phyloP scores from a whole-genome alignment of 2,329 filamentous ascomycete species.

The Nannizziopsis arthrosporioides region DNA sequence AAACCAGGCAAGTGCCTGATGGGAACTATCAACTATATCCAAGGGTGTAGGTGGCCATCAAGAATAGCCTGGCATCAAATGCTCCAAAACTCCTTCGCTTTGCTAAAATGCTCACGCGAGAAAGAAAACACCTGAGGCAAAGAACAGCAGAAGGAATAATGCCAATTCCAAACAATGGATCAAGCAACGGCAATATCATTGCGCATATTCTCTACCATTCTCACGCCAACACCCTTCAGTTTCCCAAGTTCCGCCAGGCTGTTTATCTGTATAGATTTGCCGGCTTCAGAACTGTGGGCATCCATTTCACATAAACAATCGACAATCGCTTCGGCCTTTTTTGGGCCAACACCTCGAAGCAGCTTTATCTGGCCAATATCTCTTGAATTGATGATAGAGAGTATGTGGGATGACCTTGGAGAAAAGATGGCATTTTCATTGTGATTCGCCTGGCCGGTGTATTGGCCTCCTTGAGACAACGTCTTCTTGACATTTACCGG shows the following conservation, averaged over 20 bases:
- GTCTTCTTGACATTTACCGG: background rate
- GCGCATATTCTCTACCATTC: slow-evolving; percentile 39
- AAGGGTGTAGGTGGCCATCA: background rate
- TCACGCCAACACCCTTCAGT: slow-evolving; percentile 35
- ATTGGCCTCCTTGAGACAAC: slow-evolving; percentile 8
- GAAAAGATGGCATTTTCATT: slow-evolving; percentile 21
- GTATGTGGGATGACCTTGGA: slow-evolving; percentile 34
- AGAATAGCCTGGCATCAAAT: background rate
- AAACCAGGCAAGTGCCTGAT: too few species aligned
- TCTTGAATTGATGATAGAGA: slow-evolving; percentile 37
- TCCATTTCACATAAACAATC: slow-evolving; percentile 37
- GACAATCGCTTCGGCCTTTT: slow-evolving; percentile 39
- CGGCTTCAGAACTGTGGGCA: slow-evolving; percentile 12
- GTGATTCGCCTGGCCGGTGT: background rate
- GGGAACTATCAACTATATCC: background rate
- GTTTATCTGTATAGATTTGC: slow-evolving; percentile 21
- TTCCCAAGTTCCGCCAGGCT: slow-evolving; percentile 33
- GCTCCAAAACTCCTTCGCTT: slow-evolving; percentile 6
- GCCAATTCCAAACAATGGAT: background rate
- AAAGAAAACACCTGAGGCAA: background rate
- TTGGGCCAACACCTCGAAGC: slow-evolving; percentile 37
- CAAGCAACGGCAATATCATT: slow-evolving; percentile 25
- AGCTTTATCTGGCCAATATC: slow-evolving; percentile 37
- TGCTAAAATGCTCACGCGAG: background rate
- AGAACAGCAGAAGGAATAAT: background rate